These are phyloP conservation scores for Debaryomyces nepalensis DNA, from an alignment of 1,139 yeast species.

Conservation along the genomic window DNA sequence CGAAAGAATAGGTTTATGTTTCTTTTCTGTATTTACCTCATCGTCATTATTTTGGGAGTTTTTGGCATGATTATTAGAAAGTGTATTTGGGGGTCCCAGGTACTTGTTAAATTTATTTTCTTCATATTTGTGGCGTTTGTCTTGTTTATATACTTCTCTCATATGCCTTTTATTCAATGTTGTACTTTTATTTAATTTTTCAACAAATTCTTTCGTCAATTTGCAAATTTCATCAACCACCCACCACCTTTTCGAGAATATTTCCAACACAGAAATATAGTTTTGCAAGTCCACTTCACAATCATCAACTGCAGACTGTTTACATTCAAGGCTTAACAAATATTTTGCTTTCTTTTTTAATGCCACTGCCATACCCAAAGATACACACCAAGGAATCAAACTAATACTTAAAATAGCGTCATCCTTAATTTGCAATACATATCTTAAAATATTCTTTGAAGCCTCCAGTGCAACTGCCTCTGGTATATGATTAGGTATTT, in stretches of 20 bases:
- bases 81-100: no score
- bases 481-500: slow-evolving; percentile 29
- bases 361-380: slow-evolving; percentile 23
- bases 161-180: background rate
- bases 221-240: slow-evolving; percentile 35
- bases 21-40: no score
- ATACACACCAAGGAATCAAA: slow-evolving; percentile 33
- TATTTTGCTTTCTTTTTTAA: slow-evolving; percentile 19
- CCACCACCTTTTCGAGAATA: slow-evolving; percentile 33
- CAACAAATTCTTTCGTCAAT: slow-evolving; percentile 29
- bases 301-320: slow-evolving; percentile 11
- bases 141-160: background rate
- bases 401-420: slow-evolving; percentile 31
- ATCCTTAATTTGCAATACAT: slow-evolving; percentile 25
- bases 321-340: slow-evolving; percentile 11
- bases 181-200: slow-evolving; percentile 18
- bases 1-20: background rate
- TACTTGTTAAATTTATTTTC: no score
- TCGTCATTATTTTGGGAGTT: no score
- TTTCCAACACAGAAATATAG: slow-evolving; percentile 26
- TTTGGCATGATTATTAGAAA: no score
- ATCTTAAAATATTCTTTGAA: slow-evolving; percentile 33
- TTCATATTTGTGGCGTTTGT: background rate
- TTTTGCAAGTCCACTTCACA: slow-evolving; percentile 22
- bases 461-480: slow-evolving; percentile 29